Base-by-base conservation (phyloP, 345 rosid genomes). In the Isatis tinctoria region DNA sequence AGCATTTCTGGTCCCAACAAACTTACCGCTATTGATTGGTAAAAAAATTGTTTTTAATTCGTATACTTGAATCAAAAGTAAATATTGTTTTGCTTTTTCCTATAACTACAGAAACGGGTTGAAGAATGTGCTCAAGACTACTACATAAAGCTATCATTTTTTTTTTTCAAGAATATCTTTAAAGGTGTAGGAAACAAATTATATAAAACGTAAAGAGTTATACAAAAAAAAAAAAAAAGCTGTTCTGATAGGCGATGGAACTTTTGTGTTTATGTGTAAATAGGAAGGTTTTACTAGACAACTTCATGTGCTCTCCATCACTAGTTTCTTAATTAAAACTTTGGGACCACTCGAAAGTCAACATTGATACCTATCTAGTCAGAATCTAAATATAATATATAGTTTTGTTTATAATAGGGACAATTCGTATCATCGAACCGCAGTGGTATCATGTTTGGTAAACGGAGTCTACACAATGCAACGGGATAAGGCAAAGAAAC, bases 381-480 rank as follows among this genome's bases (percentile, higher is more conserved):
- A 8, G 22, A 16, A 45, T 45, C 51, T 16, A 45, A 45, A 45
- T 47, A 9, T 47, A 45, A 3, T n/a, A n/a, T n/a, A 16, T 45
- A n/a, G 11, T 3, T 10, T 10, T 24, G 13, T 51, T 51, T 51
- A 10, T 45, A 10, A 39, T 76, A 86, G 90, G 88, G 60, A 51
- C 37, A 60, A 81, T 58, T 32, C 53, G 20, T 26, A 79, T 65
- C 74, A 86, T 26, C 65, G 80, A 44, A 84, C 81, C 40, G 70
- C 83, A 6, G 82, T 86, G 28, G 79, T 82, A 36, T 77, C 87
- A 63, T 40, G 85, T 74, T 72, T 84, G 79, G 86, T 86, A 67
- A 57, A 78, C 35, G 85, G 84, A 59, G 90, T 84, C 54, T 81
- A 76, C 67, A 18, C 53, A 67, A 17, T 79, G 57, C 86, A 84